Base-by-base conservation (phyloP, 768 basidiomycete species). In the Cubamyces lactineus region DNA sequence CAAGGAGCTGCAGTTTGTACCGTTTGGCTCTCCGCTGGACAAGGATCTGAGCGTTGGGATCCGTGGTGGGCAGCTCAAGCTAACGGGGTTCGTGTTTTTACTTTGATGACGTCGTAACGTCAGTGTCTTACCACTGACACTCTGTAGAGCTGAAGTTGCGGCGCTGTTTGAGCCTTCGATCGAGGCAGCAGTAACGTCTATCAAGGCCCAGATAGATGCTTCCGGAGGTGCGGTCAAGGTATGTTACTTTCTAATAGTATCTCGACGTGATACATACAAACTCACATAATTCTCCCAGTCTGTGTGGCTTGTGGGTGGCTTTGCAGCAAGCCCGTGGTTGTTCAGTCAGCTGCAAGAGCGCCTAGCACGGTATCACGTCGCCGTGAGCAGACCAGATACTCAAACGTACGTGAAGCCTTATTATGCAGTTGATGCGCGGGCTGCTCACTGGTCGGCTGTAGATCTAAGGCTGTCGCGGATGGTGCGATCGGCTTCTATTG, bases 401-500 rank as follows among this genome's bases (percentile, higher is more conserved):
- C 89, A 91, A 72, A 92, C 91, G 86, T 91, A 73, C 62, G 82
- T 72, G 26, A 19, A 59, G 48, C 56, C 56, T 53, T 61, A 41
- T 49, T 40, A 8, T 9, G 5, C 26, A 9, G 13, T 17, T 24
- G 19, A 13, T 47, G 46, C 3, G 9, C 4, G n/a, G 28, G 4
- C 65, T 46, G 19, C 53, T 65, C 39, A 66, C 49, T 9, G 39
- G 24, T 11, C 47, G 45, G 23, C 17, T 28, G 40, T 30, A 92
- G 90, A 15, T 91, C 91, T 17, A 93, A 93, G 73, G 91, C 91
- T 3, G 90, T 92, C 7, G 89, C 91, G 30, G 89, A 93, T 64
- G 91, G 91, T 24, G 89, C 90, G 1, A 84, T 92, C 64, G 89
- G 89, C 28, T 93, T 92, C 73, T 92, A 91, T 73, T 89, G 87